These are phyloP conservation scores for Aspergillus wentii DNA, from an alignment of 495 filamentous ascomycete species.

Conservation along the genomic window DNA sequence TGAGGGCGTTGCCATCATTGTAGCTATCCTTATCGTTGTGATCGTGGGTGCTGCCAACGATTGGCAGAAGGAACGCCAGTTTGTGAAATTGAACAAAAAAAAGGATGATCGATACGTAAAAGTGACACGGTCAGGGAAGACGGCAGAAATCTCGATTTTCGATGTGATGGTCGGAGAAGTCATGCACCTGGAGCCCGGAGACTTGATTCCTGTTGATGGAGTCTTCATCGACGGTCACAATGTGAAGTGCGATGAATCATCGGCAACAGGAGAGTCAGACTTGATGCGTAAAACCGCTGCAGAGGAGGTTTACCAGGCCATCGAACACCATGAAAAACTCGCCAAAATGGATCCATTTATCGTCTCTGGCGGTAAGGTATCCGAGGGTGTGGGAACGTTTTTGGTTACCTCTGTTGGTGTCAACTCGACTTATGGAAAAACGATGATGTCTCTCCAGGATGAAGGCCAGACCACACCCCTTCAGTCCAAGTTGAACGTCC, in stretches of 20 bases:
- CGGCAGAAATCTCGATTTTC: slow-evolving; percentile 70
- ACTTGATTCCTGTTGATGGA: slow-evolving; percentile 78
- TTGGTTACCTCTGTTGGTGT: slow-evolving; percentile 82
- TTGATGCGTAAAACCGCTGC: slow-evolving; percentile 65
- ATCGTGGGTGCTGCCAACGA: slow-evolving; percentile 65
- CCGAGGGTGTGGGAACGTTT: slow-evolving; percentile 85
- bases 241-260: slow-evolving; percentile 77
- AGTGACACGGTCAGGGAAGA: slow-evolving; percentile 70
- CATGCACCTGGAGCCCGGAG: slow-evolving; percentile 79
- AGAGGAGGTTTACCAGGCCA: slow-evolving; percentile 75
- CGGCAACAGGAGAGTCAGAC: slow-evolving; percentile 82
- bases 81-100: slow-evolving; percentile 66
- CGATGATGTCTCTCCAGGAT: slow-evolving; percentile 88
- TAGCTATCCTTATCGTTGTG: slow-evolving; percentile 65
- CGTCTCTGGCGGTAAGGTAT: slow-evolving; percentile 85
- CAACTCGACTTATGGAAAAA: slow-evolving; percentile 86
- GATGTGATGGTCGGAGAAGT: slow-evolving; percentile 84
- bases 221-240: slow-evolving; percentile 70
- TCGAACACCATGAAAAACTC: slow-evolving; percentile 69
- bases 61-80: slow-evolving; percentile 69
- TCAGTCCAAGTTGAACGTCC: slow-evolving; percentile 83
- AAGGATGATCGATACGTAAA: slow-evolving; percentile 70
- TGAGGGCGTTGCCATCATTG: slow-evolving; percentile 67
- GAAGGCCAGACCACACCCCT: slow-evolving; percentile 91
- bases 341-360: slow-evolving; percentile 92